phyloP scores from a whole-genome alignment of 495 filamentous ascomycete species.

The Penicillium crystallinum region DNA sequence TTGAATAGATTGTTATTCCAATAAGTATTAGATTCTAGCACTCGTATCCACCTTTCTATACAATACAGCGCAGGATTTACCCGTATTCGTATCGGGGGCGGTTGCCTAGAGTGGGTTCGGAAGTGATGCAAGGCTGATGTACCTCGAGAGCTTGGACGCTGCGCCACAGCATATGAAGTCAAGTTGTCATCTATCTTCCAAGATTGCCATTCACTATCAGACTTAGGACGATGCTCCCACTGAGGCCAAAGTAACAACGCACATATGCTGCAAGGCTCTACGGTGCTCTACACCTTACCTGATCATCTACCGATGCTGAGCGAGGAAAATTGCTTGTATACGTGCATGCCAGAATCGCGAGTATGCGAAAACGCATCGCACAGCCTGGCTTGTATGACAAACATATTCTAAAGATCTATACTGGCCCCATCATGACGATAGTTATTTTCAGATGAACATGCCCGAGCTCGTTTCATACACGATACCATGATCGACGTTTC shows the following conservation, averaged over 20 bases:
- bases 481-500: constrained; percentile 5
- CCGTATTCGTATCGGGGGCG: constrained; percentile 7
- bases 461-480: neutral
- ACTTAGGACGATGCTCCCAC: neutral
- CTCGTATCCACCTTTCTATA: neutral
- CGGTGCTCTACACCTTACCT: neutral
- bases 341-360: neutral
- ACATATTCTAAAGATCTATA: neutral
- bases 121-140: constrained; percentile 1
- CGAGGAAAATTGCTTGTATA: neutral
- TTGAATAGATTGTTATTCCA: neutral
- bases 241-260: neutral
- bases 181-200: neutral
- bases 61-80: neutral
- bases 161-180: constrained; percentile 9
- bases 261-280: neutral
- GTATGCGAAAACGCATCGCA: neutral
- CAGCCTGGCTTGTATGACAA: constrained; percentile 3
- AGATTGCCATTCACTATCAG: neutral
- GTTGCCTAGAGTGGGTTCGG: constrained; percentile 1
- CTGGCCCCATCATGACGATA: neutral
- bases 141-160: neutral
- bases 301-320: neutral
- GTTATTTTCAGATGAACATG: neutral
- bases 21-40: neutral